These are phyloP conservation scores for Colletotrichum falcatum DNA, from an alignment of 2,329 filamentous ascomycete species.

Conservation along the genomic window DNA sequence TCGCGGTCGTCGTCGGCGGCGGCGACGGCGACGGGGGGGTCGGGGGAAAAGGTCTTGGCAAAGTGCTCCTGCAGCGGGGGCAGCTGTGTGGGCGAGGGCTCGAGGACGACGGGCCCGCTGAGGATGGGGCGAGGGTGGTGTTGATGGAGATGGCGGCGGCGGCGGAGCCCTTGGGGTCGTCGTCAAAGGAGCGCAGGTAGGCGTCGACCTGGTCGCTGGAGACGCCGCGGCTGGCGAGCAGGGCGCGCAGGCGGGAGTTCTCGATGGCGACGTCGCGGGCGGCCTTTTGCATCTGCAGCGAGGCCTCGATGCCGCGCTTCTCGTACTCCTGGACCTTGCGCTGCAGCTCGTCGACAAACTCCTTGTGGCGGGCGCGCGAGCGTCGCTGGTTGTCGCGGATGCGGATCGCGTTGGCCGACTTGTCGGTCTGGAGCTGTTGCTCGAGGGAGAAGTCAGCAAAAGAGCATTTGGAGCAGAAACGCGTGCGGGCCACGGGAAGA, in stretches of 20 bases:
- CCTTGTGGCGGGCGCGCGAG: constrained; percentile 63
- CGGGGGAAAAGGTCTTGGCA: constrained; percentile 17
- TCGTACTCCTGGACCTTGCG: constrained; percentile 60
- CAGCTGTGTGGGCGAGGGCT: constrained; percentile 17
- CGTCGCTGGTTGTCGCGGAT: constrained; percentile 66
- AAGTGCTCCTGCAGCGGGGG: constrained; percentile 36
- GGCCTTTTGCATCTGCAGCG: constrained; percentile 65
- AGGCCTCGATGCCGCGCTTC: constrained; percentile 60
- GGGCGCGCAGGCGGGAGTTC: constrained; percentile 58
- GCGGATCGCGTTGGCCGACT: constrained; percentile 46
- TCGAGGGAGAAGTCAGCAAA: constrained; percentile 31
- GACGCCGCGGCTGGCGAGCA: constrained; percentile 57
- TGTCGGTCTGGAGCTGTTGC: constrained; percentile 40
- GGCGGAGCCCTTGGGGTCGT: constrained; percentile 45
- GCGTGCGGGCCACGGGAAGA: no score
- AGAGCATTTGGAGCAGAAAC: no score
- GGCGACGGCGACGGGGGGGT: neutral
- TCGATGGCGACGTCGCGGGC: constrained; percentile 62
- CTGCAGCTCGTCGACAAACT: constrained; percentile 62
- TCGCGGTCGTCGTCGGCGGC: constrained; percentile 7
- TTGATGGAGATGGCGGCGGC: constrained; percentile 42
- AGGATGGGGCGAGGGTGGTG: constrained; percentile 27
- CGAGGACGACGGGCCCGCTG: constrained; percentile 26
- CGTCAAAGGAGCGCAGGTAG: constrained; percentile 53
- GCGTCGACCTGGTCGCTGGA: constrained; percentile 53